Conservation (phyloP, 2,329 filamentous ascomycete genomes). For the Arthrobotrys entomopaga region DNA sequence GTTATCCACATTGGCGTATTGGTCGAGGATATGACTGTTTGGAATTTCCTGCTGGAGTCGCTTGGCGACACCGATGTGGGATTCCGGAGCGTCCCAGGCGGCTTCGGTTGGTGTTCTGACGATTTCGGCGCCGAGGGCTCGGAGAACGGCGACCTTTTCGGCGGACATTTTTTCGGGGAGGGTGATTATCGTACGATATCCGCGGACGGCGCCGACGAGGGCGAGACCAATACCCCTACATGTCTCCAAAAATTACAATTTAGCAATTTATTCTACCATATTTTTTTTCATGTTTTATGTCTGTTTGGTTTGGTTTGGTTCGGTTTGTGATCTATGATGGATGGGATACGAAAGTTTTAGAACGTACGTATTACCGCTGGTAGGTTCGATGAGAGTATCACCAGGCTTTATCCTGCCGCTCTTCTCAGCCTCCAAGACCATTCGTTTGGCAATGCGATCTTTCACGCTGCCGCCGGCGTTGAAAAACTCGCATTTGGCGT, state of each 20-base stretch:
- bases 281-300: neutral
- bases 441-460: slow-evolving; percentile 92
- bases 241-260: neutral
- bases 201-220: slow-evolving; percentile 92
- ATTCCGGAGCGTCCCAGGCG: slow-evolving; percentile 92
- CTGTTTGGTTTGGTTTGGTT: no score
- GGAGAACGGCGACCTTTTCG: slow-evolving; percentile 94
- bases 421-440: slow-evolving; percentile 95
- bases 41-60: slow-evolving; percentile 94
- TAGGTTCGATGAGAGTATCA: slow-evolving; percentile 96
- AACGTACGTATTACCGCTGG: slow-evolving; percentile 85
- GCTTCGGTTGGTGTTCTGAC: slow-evolving; percentile 97
- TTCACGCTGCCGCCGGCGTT: slow-evolving; percentile 95
- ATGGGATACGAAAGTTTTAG: neutral
- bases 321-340: no score
- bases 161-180: slow-evolving; percentile 99
- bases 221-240: slow-evolving; percentile 85
- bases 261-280: slow-evolving; percentile 51
- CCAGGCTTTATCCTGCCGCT: slow-evolving; percentile 94
- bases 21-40: slow-evolving; percentile 95
- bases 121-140: slow-evolving; percentile 93
- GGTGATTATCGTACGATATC: slow-evolving; percentile 98
- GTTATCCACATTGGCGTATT: slow-evolving; percentile 92
- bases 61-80: slow-evolving; percentile 92
- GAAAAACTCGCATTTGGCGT: slow-evolving; percentile 91